Evolutionary conservation across 1,284 basidiomycete genomes (phyloP), one percentile per base, ranked within the genome.

Genomic region (Cutaneotrichosporon spelunceum): DNA sequence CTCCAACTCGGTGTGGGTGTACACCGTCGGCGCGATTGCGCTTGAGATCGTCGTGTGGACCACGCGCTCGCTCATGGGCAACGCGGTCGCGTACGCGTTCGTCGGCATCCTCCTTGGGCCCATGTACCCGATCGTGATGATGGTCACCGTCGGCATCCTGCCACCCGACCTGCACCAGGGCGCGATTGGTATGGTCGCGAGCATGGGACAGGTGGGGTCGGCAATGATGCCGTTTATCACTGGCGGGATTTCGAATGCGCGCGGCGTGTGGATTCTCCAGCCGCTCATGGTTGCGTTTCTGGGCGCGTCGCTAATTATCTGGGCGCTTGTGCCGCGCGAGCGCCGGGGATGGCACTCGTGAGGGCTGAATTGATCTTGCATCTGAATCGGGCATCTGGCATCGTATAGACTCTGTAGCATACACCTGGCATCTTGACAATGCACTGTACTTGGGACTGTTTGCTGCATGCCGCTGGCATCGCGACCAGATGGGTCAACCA

Each of bases 11-110:
- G 68, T 78, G 26, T 76, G 69, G 62, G 53, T 75, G 16, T 74
- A 58, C 45, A 66, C 75, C 3, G 30, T 63, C 21, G 36, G 73
- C 23, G 65, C 70, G 2, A 71, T 78, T 52, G 74, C 68, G 6
- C 80, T 88, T 26, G 84, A 87, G 68, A 70, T 87, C 19, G 78
- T 85, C 30, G 79, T 88, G 42, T 88, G 87, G 88, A 81, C 85
- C 26, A 83, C 85, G 1, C 83, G 84, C 23, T 84, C 83, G 5
- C 76, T 88, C 24, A 75, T 87, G 42, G 84, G 83, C 26, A 83
- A 84, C 70, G 86, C 85, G 0, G 75, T 87, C 8, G 83, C 85
- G 4, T 83, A 86, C 44, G 81, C 85, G 4, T 70, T 87, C 56
- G 78, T 87, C 57, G 87, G 87, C 44, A 59, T 81, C 45, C 59